Evolutionary conservation across 225 moss, liverwort and hornwort genomes (phyloP).

Genomic region (Lunularia cruciata): DNA sequence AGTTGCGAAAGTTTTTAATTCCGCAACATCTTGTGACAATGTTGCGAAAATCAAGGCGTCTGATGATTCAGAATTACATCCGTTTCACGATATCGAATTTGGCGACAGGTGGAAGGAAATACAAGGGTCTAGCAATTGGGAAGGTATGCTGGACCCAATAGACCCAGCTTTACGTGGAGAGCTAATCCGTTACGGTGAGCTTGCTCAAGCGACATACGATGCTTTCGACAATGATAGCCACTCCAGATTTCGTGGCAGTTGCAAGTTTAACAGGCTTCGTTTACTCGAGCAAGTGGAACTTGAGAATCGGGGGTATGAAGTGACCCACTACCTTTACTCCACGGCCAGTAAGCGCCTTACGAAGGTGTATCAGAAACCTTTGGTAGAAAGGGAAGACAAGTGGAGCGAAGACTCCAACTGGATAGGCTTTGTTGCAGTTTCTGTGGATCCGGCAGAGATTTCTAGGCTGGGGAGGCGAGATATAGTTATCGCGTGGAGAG

Average conservation of each 20-base stretch:
- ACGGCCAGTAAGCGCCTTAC: slow-evolving; percentile 49
- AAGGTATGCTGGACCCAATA: slow-evolving; percentile 55
- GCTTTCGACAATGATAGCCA: slow-evolving; percentile 23
- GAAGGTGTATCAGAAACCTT: slow-evolving; percentile 29
- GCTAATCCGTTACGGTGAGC: slow-evolving; percentile 58
- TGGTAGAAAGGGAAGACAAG: slow-evolving; percentile 11
- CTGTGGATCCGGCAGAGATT: slow-evolving; percentile 43
- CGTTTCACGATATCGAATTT: too few species aligned
- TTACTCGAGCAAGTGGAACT: slow-evolving; percentile 40
- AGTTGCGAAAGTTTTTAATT: too few species aligned
- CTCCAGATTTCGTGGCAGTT: slow-evolving; percentile 64
- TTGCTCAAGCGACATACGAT: slow-evolving; percentile 62
- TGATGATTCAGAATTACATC: too few species aligned
- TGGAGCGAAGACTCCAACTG: slow-evolving; percentile 71
- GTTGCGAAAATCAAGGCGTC: too few species aligned
- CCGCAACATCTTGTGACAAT: too few species aligned
- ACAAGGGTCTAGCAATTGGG: slow-evolving; percentile 57
- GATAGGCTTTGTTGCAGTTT: slow-evolving; percentile 60
- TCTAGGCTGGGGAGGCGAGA: slow-evolving; percentile 62
- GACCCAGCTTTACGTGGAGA: slow-evolving; percentile 41
- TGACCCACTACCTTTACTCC: slow-evolving; percentile 59
- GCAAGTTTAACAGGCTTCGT: slow-evolving; percentile 36
- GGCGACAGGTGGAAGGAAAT: slow-evolving; percentile 53
- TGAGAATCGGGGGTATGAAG: slow-evolving; percentile 43
- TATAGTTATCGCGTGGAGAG: slow-evolving; percentile 67